phyloP scores from a whole-genome alignment of 768 basidiomycete genomes.

The Boletus reticulatus region DNA sequence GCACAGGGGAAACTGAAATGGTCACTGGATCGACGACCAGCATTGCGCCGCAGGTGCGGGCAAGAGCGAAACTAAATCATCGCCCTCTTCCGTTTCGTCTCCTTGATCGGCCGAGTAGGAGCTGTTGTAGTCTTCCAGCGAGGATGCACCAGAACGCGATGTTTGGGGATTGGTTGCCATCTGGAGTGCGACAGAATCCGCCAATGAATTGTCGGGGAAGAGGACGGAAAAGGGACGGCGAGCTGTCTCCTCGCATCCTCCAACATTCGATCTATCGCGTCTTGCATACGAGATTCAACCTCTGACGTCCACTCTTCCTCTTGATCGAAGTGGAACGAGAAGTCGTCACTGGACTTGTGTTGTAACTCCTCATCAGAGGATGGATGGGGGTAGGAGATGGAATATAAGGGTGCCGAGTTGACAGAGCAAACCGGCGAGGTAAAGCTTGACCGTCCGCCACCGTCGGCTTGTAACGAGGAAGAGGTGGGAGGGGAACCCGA shows the following conservation, averaged over 20 bases:
- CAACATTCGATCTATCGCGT: too few species aligned
- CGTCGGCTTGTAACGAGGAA: neutral
- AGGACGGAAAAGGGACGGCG: too few species aligned
- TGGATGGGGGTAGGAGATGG: too few species aligned
- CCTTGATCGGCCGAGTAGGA: conserved; percentile 9
- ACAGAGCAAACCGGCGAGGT: too few species aligned
- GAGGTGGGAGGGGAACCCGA: neutral
- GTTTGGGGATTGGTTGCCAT: neutral
- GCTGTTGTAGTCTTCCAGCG: neutral
- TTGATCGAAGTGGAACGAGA: conserved; percentile 9
- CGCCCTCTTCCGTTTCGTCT: neutral
- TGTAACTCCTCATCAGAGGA: too few species aligned
- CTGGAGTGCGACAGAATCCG: neutral
- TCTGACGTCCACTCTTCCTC: conserved; percentile 16
- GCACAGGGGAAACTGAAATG: neutral
- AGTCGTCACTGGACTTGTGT: conserved; percentile 1
- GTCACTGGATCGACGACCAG: neutral
- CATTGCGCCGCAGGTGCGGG: neutral
- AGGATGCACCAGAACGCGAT: neutral
- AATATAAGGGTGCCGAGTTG: too few species aligned
- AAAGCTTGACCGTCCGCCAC: too few species aligned
- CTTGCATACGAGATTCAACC: neutral
- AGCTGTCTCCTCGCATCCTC: too few species aligned
- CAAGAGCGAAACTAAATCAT: neutral
- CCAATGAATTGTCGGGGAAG: too few species aligned